Evolutionary conservation across 2,329 filamentous ascomycete genomes (phyloP).

Genomic region (Diaporthe citrichinensis): DNA sequence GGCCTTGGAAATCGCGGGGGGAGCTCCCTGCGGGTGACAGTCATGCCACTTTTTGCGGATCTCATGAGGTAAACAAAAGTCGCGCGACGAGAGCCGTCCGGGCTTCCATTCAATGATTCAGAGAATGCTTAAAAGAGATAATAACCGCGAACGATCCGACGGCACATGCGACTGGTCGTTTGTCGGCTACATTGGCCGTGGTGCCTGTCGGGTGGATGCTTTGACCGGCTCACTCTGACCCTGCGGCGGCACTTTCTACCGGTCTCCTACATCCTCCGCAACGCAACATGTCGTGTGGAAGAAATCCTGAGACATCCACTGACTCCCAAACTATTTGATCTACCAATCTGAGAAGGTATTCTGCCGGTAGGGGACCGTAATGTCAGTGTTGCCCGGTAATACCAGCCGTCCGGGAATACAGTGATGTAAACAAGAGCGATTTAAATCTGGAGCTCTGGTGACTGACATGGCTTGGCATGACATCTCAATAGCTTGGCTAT

Average conservation of each 20-base stretch:
- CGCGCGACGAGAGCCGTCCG: constrained; percentile 7
- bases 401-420: rapidly evolving
- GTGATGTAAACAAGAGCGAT: not conserved
- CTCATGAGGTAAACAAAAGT: constrained; percentile 29
- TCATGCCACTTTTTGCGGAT: constrained; percentile 40
- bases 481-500: not conserved
- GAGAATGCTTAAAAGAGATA: not conserved
- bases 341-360: not conserved
- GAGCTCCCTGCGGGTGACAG: constrained; percentile 24
- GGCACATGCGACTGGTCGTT: constrained; percentile 1
- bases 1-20: constrained; percentile 14
- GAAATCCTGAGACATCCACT: not conserved
- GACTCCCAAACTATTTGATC: not conserved
- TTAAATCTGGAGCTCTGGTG: not conserved
- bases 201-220: not conserved
- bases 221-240: not conserved
- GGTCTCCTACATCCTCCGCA: not conserved
- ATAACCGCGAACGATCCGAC: not conserved
- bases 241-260: constrained; percentile 4
- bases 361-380: not conserved
- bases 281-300: not conserved
- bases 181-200: not conserved
- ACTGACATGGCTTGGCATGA: not conserved
- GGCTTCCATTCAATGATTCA: constrained; percentile 8
- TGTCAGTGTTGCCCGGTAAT: not conserved